Conservation (phyloP, 139 green algal genomes). For the Monoraphidium neglectum region DNA sequence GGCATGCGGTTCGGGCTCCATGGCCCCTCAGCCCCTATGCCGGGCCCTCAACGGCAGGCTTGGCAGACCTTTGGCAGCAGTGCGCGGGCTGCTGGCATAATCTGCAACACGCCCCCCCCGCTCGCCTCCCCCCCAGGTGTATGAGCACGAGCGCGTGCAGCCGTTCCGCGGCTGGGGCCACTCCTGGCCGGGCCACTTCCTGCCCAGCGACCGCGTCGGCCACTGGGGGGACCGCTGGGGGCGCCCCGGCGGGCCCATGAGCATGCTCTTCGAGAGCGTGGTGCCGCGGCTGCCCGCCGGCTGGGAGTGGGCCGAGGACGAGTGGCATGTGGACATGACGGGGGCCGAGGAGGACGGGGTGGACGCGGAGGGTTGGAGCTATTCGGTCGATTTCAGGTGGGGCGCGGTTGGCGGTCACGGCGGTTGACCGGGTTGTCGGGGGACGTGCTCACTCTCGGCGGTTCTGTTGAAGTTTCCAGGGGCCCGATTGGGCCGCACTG, state of each 20-base stretch:
- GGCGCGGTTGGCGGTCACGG: conserved; percentile 10
- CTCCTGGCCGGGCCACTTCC: conserved; percentile 86
- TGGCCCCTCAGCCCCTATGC: no score
- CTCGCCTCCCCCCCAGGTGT: no score
- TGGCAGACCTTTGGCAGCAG: no score
- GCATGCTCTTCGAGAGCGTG: conserved; percentile 62
- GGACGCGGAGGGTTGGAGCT: conserved; percentile 78
- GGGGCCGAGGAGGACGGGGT: conserved; percentile 33
- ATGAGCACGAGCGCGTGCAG: conserved; percentile 89
- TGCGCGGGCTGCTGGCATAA: no score
- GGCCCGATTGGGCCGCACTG: no score
- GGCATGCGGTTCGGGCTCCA: no score
- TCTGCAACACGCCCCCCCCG: no score
- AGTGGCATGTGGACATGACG: conserved; percentile 76
- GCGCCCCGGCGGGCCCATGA: conserved; percentile 41
- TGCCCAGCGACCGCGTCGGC: conserved; percentile 77
- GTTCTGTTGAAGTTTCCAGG: no score
- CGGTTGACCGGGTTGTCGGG: background rate
- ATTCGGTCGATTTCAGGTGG: conserved; percentile 77
- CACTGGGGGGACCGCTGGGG: conserved; percentile 60
- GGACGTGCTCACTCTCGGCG: no score
- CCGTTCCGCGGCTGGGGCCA: conserved; percentile 86
- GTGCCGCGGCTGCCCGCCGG: conserved; percentile 54
- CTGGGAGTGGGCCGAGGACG: conserved; percentile 65
- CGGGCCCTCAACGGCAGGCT: no score